These are phyloP conservation scores for Albugo laibachii DNA, from an alignment of 352 stramenopile genomes.

Conservation along the genomic window DNA sequence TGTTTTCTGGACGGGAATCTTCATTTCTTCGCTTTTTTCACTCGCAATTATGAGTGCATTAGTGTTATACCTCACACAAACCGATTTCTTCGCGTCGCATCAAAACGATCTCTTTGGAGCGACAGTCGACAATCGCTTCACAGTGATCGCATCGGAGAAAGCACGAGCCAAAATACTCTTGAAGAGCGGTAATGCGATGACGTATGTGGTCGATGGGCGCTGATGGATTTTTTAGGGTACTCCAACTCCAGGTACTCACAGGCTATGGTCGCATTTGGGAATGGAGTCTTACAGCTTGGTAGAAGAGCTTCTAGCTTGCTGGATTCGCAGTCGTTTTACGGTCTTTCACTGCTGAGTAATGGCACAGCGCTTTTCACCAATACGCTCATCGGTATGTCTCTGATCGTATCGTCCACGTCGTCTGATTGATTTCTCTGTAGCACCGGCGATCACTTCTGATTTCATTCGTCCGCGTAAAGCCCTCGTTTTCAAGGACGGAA, in stretches of 20 bases:
- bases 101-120: conserved; percentile 64
- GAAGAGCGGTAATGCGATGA: conserved; percentile 35
- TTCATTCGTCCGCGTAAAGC: conserved; percentile 40
- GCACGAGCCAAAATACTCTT: conserved; percentile 42
- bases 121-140: conserved; percentile 66
- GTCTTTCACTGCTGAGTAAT: conserved; percentile 42
- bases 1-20: conserved; percentile 54
- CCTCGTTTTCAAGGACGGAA: conserved; percentile 52
- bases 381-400: conserved; percentile 22
- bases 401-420: too few species aligned
- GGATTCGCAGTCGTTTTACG: conserved; percentile 42
- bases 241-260: conserved; percentile 50
- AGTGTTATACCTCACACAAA: conserved; percentile 50
- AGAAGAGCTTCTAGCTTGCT: conserved; percentile 22
- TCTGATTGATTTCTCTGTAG: conserved; percentile 8
- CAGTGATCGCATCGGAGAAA: conserved; percentile 46
- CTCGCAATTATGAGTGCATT: conserved; percentile 36
- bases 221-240: conserved; percentile 14
- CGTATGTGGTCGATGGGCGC: background rate
- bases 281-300: conserved; percentile 38
- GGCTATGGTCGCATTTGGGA: conserved; percentile 44
- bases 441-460: conserved; percentile 33
- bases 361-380: conserved; percentile 49
- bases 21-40: conserved; percentile 44
- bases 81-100: conserved; percentile 65